Conservation (phyloP, 1,139 yeast genomes). For the Geotrichum citri-aurantii region DNA sequence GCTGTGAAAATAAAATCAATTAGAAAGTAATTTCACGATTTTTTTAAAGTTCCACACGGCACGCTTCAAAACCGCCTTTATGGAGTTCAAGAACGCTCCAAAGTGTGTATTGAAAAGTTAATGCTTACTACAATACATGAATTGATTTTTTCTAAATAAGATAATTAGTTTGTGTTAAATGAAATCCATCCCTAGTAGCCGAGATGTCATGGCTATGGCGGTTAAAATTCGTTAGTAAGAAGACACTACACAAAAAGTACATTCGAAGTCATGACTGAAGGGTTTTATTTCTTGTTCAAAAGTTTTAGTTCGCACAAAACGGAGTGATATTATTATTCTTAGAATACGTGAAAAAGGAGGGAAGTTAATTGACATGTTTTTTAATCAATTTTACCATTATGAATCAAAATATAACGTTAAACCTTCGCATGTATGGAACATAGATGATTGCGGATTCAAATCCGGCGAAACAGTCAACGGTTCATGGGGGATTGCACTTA, state of each 20-base stretch:
- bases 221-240: background rate
- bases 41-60: too few species aligned
- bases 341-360: background rate
- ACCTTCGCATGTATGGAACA: background rate
- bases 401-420: background rate
- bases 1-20: too few species aligned
- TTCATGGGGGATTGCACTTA: background rate
- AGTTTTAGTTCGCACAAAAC: background rate
- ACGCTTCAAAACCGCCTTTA: background rate
- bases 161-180: too few species aligned
- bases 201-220: background rate
- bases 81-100: background rate
- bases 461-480: background rate
- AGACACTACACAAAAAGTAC: background rate
- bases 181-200: background rate
- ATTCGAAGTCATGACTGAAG: background rate
- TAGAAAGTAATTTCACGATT: too few species aligned
- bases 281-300: background rate
- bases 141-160: too few species aligned
- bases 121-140: background rate
- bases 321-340: background rate
- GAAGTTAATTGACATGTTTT: background rate
- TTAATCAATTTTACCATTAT: background rate
- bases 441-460: slow-evolving; percentile 2
- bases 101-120: background rate